These are phyloP conservation scores for Aegle marmelos DNA, from an alignment of 345 rosid species.

Conservation along the genomic window DNA sequence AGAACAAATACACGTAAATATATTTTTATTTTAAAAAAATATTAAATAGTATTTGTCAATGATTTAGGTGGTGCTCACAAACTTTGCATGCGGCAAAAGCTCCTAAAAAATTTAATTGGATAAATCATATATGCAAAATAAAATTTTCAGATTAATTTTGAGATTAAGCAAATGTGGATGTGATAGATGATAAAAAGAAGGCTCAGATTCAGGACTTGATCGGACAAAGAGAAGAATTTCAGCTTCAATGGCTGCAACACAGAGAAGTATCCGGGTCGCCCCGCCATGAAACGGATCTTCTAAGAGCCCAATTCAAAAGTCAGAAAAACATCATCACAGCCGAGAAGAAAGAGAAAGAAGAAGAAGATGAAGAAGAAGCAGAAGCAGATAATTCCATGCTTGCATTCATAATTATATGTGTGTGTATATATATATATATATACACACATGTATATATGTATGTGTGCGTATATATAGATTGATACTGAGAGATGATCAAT, in stretches of 20 bases:
- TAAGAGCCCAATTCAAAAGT: not conserved
- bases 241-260: not conserved
- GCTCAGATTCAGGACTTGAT: not conserved
- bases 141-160: no score
- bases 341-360: not conserved
- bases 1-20: no score
- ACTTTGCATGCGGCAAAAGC: no score
- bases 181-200: not conserved
- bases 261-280: not conserved
- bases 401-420: no score
- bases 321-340: conserved; percentile 11
- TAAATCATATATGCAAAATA: no score
- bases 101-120: no score
- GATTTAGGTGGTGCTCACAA: no score
- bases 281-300: not conserved
- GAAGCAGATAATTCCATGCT: not conserved
- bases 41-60: no score
- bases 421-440: not conserved
- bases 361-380: not conserved
- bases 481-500: not conserved
- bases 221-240: not conserved
- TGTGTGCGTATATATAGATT: not conserved
- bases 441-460: not conserved
- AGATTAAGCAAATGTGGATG: no score
- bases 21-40: no score